phyloP scores from a whole-genome alignment of 176 grass and related monocot species.

The Zizania latifolia region DNA sequence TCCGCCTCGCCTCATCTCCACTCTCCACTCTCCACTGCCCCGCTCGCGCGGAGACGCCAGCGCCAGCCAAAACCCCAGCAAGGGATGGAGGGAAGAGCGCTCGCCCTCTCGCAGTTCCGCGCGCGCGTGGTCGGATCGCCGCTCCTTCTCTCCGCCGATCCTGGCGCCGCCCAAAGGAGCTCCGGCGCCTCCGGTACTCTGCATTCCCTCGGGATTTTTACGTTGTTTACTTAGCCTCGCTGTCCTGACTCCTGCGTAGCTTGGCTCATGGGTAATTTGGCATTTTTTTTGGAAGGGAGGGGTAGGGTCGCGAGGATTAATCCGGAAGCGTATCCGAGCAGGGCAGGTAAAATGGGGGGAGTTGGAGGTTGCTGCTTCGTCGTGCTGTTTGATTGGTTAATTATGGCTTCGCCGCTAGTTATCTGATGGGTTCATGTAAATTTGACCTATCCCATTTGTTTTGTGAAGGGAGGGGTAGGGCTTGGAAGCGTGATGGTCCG shows the following conservation, averaged over 20 bases:
- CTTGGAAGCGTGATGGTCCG: neutral
- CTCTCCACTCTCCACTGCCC: neutral
- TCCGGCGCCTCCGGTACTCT: neutral
- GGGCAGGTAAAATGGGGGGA: slow-evolving; percentile 21
- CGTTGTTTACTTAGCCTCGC: neutral
- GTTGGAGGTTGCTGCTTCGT: neutral
- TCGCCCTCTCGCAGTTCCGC: slow-evolving; percentile 16
- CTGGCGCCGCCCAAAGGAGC: neutral
- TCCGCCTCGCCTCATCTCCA: neutral
- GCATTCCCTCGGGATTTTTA: neutral
- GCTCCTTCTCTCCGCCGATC: neutral
- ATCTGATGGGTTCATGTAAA: neutral
- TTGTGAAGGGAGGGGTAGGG: slow-evolving; percentile 8
- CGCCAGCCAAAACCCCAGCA: slow-evolving; percentile 18
- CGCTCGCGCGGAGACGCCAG: neutral
- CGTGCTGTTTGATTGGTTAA: neutral
- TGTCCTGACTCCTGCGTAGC: neutral
- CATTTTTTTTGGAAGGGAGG: slow-evolving; percentile 22
- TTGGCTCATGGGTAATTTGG: neutral
- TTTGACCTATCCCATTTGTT: neutral
- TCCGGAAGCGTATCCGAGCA: slow-evolving; percentile 19
- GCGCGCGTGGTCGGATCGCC: neutral
- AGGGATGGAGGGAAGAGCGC: slow-evolving; percentile 28
- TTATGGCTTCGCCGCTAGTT: neutral
- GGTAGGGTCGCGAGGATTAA: neutral